Evolutionary conservation across 768 basidiomycete genomes (phyloP), one percentile per base, ranked within the genome.

Genomic region (Cubamyces sp.): DNA sequence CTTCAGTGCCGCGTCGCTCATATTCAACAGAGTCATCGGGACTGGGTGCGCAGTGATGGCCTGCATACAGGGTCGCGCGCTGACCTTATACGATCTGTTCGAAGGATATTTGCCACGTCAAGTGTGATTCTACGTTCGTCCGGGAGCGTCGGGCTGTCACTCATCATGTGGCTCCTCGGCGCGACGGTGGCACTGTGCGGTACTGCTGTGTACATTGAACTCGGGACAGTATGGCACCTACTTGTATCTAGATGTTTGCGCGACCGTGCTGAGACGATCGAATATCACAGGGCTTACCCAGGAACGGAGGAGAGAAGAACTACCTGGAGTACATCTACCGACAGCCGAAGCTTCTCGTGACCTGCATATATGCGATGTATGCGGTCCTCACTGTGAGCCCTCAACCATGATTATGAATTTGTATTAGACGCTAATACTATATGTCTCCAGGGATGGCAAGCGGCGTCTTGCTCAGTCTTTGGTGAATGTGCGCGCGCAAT

Each of bases 1-100:
- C 41, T 45, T 39, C 16, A 69, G 65, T 61, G 83, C 86, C 3
- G 73, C 84, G 2, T 86, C 83, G 64, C 81, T 91, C 45, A 86
- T 91, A 40, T 89, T 90, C 77, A 91, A 91, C 68, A 82, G 86
- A 28, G 80, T 89, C n/a, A 87, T 90, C 30, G 88, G 89, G 19
- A 85, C 87, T 19, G 88, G 89, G 89, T 87, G 60, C 30, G 75
- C 71, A 21, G 19, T 5, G 8, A 0, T 8, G 52, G 34, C 43
- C 23, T 15, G 40, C 11, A n/a, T 21, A 58, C 23, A n/a, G 19
- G 19, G 19, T 18, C 28, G 14, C 16, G 19, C 42, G 18, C 28
- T 19, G 37, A 21, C n/a, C 28, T 16, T 30, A 3, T 37, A n/a
- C 34, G 9, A 34, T 1, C 1, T 34, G 5, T 11, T 9, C 34